These are phyloP conservation scores for Gracilaria domingensis DNA, from an alignment of 23 red algal genomes.

Conservation along the genomic window DNA sequence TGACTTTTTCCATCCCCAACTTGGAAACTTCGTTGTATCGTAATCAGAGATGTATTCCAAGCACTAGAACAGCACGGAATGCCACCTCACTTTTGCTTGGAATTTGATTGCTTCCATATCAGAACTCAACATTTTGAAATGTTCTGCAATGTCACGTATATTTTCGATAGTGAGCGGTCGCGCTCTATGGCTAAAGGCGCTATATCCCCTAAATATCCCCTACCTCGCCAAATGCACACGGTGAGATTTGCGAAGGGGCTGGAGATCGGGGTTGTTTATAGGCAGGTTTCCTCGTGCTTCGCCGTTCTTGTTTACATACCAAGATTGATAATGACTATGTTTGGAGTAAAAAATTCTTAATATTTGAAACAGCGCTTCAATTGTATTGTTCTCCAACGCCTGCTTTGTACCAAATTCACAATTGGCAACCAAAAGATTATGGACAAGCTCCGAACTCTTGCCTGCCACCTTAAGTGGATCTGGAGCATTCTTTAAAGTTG, in stretches of 20 bases:
- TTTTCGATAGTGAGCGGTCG: neutral
- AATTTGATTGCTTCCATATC: neutral
- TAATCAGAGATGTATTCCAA: slow-evolving; percentile 43
- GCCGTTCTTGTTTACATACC: too few species aligned
- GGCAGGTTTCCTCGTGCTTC: slow-evolving; percentile 6
- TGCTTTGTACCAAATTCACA: too few species aligned
- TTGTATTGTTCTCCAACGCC: too few species aligned
- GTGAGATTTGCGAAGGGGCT: too few species aligned
- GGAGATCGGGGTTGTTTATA: too few species aligned
- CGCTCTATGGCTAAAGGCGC: neutral
- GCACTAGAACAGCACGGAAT: slow-evolving; percentile 20
- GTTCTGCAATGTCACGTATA: slow-evolving; percentile 33
- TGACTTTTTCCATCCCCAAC: slow-evolving; percentile 4
- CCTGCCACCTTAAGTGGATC: slow-evolving; percentile 14
- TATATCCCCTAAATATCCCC: too few species aligned
- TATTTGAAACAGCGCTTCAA: too few species aligned
- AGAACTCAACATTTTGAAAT: too few species aligned
- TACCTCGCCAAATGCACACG: too few species aligned
- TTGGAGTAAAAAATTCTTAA: too few species aligned
- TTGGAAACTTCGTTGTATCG: slow-evolving; percentile 33
- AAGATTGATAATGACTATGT: too few species aligned
- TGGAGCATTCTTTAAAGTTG: neutral
- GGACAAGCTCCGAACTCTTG: slow-evolving; percentile 21
- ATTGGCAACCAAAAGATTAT: slow-evolving; percentile 1
- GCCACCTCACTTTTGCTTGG: neutral